Percentiles rank a stretch among this genome's conserved stretches.
Evolutionary conservation across 2,329 filamentous ascomycete genomes (phyloP).

Genomic region (Cercospora zeina): DNA sequence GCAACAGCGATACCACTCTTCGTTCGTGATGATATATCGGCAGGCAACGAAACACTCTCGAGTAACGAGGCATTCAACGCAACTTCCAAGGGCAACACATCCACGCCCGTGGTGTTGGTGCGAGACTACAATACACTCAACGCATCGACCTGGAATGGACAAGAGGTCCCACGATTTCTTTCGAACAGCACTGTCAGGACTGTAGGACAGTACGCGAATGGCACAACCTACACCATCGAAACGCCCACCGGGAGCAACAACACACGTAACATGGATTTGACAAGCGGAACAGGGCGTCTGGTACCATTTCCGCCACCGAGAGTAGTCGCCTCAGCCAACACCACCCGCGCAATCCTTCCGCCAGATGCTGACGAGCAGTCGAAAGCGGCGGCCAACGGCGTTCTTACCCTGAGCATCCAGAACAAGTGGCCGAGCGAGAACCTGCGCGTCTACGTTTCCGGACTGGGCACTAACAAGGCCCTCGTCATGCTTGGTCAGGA

Average conservation of each 20-base stretch:
- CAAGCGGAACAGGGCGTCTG: conserved; percentile 12
- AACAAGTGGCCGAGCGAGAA: conserved; percentile 46
- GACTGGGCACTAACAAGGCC: conserved; percentile 43
- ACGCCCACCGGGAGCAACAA: background rate
- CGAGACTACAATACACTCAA: conserved; percentile 29
- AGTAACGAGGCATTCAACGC: background rate
- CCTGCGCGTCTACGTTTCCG: conserved; percentile 50
- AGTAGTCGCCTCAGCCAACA: background rate
- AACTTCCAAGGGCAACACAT: background rate
- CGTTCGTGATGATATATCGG: background rate
- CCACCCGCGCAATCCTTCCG: background rate
- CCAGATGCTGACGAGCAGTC: background rate
- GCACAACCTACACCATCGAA: conserved; percentile 4
- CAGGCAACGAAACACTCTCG: background rate
- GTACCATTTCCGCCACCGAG: background rate
- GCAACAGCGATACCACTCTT: background rate
- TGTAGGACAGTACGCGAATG: background rate
- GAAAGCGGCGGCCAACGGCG: conserved; percentile 13
- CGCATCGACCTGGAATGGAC: conserved; percentile 23
- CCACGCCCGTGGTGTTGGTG: conserved; percentile 18
- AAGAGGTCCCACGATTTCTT: background rate
- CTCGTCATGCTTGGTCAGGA: conserved; percentile 48
- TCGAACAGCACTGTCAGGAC: background rate
- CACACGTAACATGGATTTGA: background rate
- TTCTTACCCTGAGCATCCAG: conserved; percentile 39